Conservation (phyloP, 176 grass and related monocot genomes). For the Rhynchospora tenuis region DNA sequence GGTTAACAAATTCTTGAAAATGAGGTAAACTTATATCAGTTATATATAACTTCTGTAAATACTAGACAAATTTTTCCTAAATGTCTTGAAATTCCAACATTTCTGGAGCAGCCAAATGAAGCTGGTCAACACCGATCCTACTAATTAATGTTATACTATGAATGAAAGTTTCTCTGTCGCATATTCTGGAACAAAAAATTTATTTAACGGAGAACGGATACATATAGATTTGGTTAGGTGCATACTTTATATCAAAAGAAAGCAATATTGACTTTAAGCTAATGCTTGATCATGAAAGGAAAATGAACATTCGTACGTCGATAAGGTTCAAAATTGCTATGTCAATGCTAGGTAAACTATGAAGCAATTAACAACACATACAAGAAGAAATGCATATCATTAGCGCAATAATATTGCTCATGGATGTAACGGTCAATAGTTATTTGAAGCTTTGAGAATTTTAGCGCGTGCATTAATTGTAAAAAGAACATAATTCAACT, state of each 20-base stretch:
- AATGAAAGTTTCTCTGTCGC: neutral
- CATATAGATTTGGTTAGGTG: neutral
- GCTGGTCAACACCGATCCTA: too few species aligned
- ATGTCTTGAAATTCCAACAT: too few species aligned
- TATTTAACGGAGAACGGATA: neutral
- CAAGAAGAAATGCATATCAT: neutral
- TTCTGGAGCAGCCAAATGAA: too few species aligned
- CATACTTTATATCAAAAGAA: neutral
- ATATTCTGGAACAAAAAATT: neutral
- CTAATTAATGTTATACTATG: neutral
- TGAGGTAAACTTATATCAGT: too few species aligned
- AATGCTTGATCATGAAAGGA: neutral
- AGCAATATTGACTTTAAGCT: neutral
- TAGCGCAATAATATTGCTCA: neutral
- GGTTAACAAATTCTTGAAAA: too few species aligned
- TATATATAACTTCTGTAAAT: too few species aligned
- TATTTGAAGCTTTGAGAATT: neutral
- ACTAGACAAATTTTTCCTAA: too few species aligned
- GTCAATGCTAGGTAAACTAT: neutral
- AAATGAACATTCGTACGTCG: neutral
- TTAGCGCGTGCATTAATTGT: neutral
- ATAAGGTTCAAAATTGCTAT: neutral
- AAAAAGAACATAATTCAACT: neutral
- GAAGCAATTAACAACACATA: neutral
- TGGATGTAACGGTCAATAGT: neutral